Percentiles rank a stretch among this genome's conserved stretches.
Conservation (phyloP, 805 yeast species). For the Suhomyces tanzawaensis region DNA sequence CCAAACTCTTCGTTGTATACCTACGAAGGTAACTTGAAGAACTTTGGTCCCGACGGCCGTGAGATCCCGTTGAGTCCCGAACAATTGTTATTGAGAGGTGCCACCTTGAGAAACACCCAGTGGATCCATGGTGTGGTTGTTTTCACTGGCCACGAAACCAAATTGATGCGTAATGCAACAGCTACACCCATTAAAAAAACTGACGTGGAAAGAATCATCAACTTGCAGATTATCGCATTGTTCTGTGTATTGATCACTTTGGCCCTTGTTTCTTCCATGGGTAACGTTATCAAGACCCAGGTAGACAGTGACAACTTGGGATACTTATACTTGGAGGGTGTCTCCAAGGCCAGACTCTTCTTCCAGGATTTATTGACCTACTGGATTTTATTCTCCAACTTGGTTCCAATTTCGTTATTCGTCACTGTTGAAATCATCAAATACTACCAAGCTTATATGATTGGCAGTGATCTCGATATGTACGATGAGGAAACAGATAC, state of each 20-base stretch:
- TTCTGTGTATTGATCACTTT: conserved; percentile 76
- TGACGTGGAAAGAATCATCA: conserved; percentile 93
- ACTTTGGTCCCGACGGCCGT: conserved; percentile 47
- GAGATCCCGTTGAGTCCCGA: conserved; percentile 80
- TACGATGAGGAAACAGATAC: conserved; percentile 85
- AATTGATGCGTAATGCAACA: conserved; percentile 96
- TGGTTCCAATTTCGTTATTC: conserved; percentile 95
- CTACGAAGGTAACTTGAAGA: conserved; percentile 79
- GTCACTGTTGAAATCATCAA: conserved; percentile 96
- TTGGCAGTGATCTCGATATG: conserved; percentile 91
- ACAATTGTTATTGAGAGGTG: conserved; percentile 90
- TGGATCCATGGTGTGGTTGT: conserved; percentile 94
- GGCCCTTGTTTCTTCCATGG: conserved; percentile 78
- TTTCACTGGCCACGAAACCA: conserved; percentile 98
- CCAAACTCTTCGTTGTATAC: conserved; percentile 95
- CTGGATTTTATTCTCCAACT: conserved; percentile 93
- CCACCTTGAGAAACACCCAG: conserved; percentile 88
- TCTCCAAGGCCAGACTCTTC: conserved; percentile 66
- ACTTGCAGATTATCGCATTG: conserved; percentile 84
- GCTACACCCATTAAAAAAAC: conserved; percentile 98
- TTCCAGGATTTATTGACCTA: conserved; percentile 87
- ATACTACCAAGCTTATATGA: conserved; percentile 91
- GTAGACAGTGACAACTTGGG: conserved; percentile 51
- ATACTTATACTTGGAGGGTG: conserved; percentile 68
- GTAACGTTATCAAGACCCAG: conserved; percentile 74